Percentiles rank a stretch among this genome's conserved stretches.
phyloP scores from a whole-genome alignment of 192 early-diverging fungal genomes.

The Hyaloraphidium curvatum region DNA sequence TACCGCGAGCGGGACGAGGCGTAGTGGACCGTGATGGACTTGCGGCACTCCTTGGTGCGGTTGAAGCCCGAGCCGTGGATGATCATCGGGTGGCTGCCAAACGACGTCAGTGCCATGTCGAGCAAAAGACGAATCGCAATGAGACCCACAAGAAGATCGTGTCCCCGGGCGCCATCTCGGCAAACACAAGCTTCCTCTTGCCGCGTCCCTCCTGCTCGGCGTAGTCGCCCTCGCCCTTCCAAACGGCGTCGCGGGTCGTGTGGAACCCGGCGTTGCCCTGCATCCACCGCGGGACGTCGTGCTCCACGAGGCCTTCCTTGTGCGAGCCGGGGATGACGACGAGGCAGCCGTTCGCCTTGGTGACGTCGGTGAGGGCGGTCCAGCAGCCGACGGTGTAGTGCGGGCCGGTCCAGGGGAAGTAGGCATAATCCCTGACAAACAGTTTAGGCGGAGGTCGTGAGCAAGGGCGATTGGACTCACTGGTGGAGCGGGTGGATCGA shows the following conservation, averaged over 20 bases:
- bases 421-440: too few relatives aligned
- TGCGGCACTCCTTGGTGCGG: neutral
- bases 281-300: neutral
- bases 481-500: constrained; percentile 1
- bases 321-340: neutral
- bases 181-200: neutral
- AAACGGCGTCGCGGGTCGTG: neutral
- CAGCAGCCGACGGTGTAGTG: neutral
- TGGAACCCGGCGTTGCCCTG: neutral
- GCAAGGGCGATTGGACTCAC: too few relatives aligned
- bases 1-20: neutral
- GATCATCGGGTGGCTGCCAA: neutral
- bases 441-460: too few relatives aligned
- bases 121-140: neutral
- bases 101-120: neutral
- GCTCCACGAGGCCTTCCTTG: neutral
- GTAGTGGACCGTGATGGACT: neutral
- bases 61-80: neutral
- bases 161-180: constrained; percentile 1
- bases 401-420: neutral
- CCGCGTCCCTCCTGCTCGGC: neutral
- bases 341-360: constrained; percentile 3
- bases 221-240: neutral
- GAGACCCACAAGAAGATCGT: neutral
- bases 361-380: neutral